A percentile compares a stretch with the other conserved stretches of the same genome.
phyloP scores from a whole-genome alignment of 2,329 filamentous ascomycete genomes.

The Nigrospora oryzae region DNA sequence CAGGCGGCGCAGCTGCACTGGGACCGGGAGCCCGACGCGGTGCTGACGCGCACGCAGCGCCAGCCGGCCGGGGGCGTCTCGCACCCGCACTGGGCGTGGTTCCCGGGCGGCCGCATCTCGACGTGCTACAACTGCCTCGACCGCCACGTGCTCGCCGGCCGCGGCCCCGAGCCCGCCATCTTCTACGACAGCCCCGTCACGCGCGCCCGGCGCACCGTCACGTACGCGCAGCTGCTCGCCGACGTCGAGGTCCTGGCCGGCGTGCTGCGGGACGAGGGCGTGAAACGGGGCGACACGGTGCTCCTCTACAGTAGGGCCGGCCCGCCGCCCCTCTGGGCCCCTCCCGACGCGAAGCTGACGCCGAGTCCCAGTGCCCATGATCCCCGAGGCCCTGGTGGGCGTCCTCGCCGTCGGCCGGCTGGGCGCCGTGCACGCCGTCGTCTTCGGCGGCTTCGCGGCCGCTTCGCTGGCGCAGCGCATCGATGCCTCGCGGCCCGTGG shows the following conservation, averaged over 20 bases:
- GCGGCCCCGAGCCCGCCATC: constrained; percentile 66
- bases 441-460: constrained; percentile 87
- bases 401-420: constrained; percentile 75
- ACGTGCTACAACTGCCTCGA: constrained; percentile 91
- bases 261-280: constrained; percentile 72
- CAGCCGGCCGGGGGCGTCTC: constrained; percentile 47
- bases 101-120: constrained; percentile 78
- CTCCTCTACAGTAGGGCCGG: constrained; percentile 83
- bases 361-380: constrained; percentile 71
- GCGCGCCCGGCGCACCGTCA: constrained; percentile 59
- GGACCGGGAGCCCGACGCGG: constrained; percentile 64
- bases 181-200: constrained; percentile 86
- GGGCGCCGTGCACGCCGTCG: constrained; percentile 82
- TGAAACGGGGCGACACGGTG: constrained; percentile 77
- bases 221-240: constrained; percentile 65
- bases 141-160: constrained; percentile 74
- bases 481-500: constrained; percentile 67
- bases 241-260: constrained; percentile 79
- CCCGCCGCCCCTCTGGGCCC: no score
- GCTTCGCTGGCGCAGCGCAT: constrained; percentile 79
- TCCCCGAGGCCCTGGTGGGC: constrained; percentile 78
- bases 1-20: constrained; percentile 72
- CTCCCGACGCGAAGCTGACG: no score
- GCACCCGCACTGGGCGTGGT: constrained; percentile 86
- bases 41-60: constrained; percentile 54